phyloP scores from a whole-genome alignment of 192 early-diverging fungal species.

The Thoreauomyces humboldtii region DNA sequence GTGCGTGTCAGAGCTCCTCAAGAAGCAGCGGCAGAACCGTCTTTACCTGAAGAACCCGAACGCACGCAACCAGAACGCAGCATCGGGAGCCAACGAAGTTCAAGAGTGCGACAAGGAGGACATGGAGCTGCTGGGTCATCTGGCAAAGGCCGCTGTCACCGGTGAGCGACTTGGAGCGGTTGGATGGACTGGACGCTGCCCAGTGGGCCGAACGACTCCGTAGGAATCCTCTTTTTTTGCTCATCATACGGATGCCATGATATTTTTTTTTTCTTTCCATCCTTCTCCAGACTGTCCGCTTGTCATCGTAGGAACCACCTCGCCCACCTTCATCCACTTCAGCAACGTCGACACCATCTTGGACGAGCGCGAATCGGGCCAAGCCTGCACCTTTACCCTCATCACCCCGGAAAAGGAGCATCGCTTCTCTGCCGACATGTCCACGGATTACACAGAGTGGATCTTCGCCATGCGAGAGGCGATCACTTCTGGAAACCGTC shows the following conservation, averaged over 20 bases:
- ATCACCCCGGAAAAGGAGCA: constrained; percentile 28
- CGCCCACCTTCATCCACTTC: constrained; percentile 33
- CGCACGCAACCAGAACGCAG: neutral
- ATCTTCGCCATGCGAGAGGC: constrained; percentile 13
- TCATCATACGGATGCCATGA: too few relatives aligned
- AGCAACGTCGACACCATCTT: constrained; percentile 19
- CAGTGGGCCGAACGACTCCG: neutral
- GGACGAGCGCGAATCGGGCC: constrained; percentile 29
- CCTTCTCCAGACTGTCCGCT: constrained; percentile 25
- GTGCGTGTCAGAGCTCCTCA: constrained; percentile 3
- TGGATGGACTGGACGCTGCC: neutral
- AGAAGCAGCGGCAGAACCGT: neutral
- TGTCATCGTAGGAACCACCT: constrained; percentile 27
- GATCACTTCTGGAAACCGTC: neutral
- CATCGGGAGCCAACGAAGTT: neutral
- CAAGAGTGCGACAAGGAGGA: constrained; percentile 18
- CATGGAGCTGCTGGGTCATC: constrained; percentile 29
- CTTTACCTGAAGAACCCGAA: neutral
- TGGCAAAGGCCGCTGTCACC: constrained; percentile 29
- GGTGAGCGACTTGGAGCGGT: neutral
- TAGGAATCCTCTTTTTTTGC: too few relatives aligned
- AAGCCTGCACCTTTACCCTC: constrained; percentile 28
- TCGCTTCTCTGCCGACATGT: constrained; percentile 28
- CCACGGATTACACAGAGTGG: constrained; percentile 33
- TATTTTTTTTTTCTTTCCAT: neutral